Conservation (phyloP, 1,284 basidiomycete genomes). For the Macrocystidia cucumis region DNA sequence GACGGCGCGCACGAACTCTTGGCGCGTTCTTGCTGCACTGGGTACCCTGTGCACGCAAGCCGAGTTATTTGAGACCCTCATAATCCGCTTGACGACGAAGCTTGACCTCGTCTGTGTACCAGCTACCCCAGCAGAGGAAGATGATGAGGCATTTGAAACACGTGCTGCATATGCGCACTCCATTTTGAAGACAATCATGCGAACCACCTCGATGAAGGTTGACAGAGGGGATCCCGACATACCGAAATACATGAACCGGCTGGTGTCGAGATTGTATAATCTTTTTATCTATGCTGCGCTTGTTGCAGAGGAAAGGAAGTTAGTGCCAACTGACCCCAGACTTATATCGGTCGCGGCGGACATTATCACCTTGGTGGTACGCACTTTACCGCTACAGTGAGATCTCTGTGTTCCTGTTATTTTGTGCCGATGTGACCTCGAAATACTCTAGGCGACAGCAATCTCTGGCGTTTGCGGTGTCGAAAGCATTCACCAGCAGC, state of each 20-base stretch:
- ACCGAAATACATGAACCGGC: conserved; percentile 66
- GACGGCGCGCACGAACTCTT: conserved; percentile 52
- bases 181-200: conserved; percentile 63
- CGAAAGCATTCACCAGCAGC: conserved; percentile 55
- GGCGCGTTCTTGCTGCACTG: conserved; percentile 67
- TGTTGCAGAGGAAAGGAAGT: conserved; percentile 20
- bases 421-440: conserved; percentile 5
- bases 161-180: conserved; percentile 77
- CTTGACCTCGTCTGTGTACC: conserved; percentile 66
- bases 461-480: conserved; percentile 42
- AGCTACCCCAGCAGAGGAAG: conserved; percentile 8
- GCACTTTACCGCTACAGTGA: conserved; percentile 56
- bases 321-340: conserved; percentile 51
- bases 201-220: conserved; percentile 63
- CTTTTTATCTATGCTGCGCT: conserved; percentile 59
- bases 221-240: conserved; percentile 59
- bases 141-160: conserved; percentile 37
- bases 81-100: conserved; percentile 75
- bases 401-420: conserved; percentile 19
- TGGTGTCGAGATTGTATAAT: conserved; percentile 67
- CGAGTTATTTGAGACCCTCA: conserved; percentile 79
- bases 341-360: conserved; percentile 58
- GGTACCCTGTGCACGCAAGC: conserved; percentile 70
- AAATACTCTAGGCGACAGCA: conserved; percentile 44
- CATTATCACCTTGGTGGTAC: conserved; percentile 65